Base-by-base conservation (phyloP, 805 yeast genomes). In the Zygosaccharomyces lentus region DNA sequence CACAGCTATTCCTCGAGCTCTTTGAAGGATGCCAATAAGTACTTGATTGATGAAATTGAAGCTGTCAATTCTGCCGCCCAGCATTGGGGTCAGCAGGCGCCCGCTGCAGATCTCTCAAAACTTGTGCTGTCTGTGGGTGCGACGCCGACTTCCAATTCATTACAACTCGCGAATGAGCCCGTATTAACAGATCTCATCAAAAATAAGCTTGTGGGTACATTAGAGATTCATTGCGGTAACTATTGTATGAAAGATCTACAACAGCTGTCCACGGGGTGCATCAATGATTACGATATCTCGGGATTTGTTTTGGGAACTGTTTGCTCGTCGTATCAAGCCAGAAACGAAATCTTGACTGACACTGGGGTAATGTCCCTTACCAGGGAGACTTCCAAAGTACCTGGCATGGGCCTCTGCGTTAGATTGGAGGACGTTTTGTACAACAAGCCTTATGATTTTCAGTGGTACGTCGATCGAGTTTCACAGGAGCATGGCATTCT, bases 211-310 rank as follows among this genome's bases (percentile, higher is more conserved):
- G 49, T 53, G 15, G 82, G 81, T 4, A 56, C 59, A 1, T 64
- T 85, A 32, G 93, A 85, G 58, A 59, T 85, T 13, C 95, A 85
- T 60, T 90, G 91, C n/a, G 95, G 95, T 9, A 84, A 85, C 59
- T 85, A 82, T 57, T 75, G 82, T 2, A 75, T 81, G 57, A 79
- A 84, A 56, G 95, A 86, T 59, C 65, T 84, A 44, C 95, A 86
- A 59, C 93, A 86, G 60, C 72, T 80, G n/a, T 75, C 86, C 9
- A 86, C 93, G 0, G 78, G 78, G 0, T 77, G 84, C 52, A 71
- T 82, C 10, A 55, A 65, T 1, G 57, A 60, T 15, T 64, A 67
- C 1, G 67, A 73, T 35, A 71, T 83, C 31, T 74, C 88, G 0
- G 67, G 77, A 19, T 64, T 63, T 19, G 81, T 82, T 2, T 52